phyloP scores from a whole-genome alignment of 805 yeast genomes.

The Candida silvatica region DNA sequence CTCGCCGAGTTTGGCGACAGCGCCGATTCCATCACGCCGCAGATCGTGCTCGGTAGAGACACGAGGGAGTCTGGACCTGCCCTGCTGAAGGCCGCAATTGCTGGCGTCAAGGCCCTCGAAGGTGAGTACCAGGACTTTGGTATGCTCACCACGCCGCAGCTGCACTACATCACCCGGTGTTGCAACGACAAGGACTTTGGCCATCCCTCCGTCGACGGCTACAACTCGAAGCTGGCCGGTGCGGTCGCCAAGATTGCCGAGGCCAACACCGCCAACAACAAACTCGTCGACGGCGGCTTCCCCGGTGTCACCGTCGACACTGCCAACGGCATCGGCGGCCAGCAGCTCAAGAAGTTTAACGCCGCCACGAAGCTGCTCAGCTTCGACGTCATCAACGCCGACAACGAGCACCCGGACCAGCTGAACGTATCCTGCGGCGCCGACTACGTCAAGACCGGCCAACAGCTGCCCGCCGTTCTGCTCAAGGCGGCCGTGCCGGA shows the following conservation, averaged over 20 bases:
- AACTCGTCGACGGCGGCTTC: constrained; percentile 9
- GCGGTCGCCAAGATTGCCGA: constrained; percentile 41
- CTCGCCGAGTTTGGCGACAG: neutral
- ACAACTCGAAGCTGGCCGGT: constrained; percentile 51
- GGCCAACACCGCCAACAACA: constrained; percentile 9
- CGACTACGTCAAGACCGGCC: constrained; percentile 88
- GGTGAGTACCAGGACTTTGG: constrained; percentile 49
- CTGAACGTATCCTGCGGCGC: constrained; percentile 88
- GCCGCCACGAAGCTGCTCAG: constrained; percentile 23
- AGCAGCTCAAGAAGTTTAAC: constrained; percentile 43
- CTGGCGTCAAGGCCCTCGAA: constrained; percentile 47
- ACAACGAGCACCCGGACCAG: constrained; percentile 41
- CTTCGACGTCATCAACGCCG: constrained; percentile 41
- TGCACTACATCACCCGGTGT: constrained; percentile 77
- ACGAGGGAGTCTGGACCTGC: constrained; percentile 79
- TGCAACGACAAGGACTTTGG: constrained; percentile 62
- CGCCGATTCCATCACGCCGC: constrained; percentile 5
- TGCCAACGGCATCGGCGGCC: constrained; percentile 97
- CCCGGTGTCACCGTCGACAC: constrained; percentile 62
- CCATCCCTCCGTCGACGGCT: constrained; percentile 54
- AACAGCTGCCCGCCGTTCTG: constrained; percentile 61
- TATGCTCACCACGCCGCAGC: constrained; percentile 84
- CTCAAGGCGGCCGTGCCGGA: constrained; percentile 20
- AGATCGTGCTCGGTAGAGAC: constrained; percentile 71
- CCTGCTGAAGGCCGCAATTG: constrained; percentile 48